phyloP scores from a whole-genome alignment of 805 yeast species.

The Candida nonsorbophila region DNA sequence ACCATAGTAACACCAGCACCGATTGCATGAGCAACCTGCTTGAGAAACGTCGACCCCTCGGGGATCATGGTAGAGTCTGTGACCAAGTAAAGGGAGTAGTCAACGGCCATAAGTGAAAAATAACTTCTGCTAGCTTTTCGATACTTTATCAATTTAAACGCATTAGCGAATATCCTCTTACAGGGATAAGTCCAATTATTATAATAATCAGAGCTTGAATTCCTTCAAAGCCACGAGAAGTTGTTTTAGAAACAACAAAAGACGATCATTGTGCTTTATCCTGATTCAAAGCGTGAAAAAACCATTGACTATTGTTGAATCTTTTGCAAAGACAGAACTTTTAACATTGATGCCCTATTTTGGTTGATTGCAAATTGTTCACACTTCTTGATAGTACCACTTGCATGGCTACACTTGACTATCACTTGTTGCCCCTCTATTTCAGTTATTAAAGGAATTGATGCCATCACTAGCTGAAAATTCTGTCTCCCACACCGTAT shows the following conservation, averaged over 20 bases:
- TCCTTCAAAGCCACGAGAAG: too few relatives aligned
- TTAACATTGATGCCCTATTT: constrained; percentile 34
- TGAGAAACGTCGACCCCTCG: constrained; percentile 37
- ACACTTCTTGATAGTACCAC: constrained; percentile 85
- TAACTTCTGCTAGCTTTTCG: neutral
- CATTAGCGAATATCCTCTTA: constrained; percentile 7
- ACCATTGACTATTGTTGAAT: too few relatives aligned
- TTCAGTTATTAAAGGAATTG: constrained; percentile 51
- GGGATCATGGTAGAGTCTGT: constrained; percentile 79
- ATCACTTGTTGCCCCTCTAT: constrained; percentile 48
- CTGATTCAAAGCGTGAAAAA: too few relatives aligned
- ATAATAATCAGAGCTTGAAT: too few relatives aligned
- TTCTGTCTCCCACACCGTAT: constrained; percentile 69
- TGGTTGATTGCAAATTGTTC: constrained; percentile 59
- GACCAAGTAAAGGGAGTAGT: constrained; percentile 68
- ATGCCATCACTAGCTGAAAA: constrained; percentile 57
- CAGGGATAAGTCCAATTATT: neutral
- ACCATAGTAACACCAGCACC: constrained; percentile 73
- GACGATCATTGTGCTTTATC: too few relatives aligned
- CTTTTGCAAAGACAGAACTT: too few relatives aligned
- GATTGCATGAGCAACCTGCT: constrained; percentile 61
- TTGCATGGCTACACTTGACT: constrained; percentile 59
- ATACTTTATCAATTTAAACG: neutral
- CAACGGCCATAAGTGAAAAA: constrained; percentile 16
- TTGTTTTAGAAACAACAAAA: too few relatives aligned